These are phyloP conservation scores for Peronosclerospora sorghi DNA, from an alignment of 352 stramenopile genomes.

Conservation along the genomic window DNA sequence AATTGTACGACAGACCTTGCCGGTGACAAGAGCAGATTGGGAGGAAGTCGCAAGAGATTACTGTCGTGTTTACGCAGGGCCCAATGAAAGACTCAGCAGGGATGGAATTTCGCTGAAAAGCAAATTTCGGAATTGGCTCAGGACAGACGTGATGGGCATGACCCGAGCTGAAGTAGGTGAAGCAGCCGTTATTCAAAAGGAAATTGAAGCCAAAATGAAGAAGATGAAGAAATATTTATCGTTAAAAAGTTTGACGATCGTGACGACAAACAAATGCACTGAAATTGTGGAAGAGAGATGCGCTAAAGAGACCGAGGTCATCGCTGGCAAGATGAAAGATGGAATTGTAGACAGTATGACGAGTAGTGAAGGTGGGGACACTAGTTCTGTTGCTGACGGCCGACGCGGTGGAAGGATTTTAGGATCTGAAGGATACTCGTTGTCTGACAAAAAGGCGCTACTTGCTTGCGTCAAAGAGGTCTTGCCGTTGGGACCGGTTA, in stretches of 20 bases:
- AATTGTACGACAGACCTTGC: constrained; percentile 9
- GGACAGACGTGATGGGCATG: constrained; percentile 4
- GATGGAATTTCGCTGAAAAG: constrained; percentile 21
- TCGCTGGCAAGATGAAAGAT: neutral
- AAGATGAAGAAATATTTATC: neutral
- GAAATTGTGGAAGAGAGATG: constrained; percentile 1
- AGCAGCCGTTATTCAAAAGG: constrained; percentile 7
- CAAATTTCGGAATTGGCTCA: constrained; percentile 22
- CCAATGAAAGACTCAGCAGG: constrained; percentile 8
- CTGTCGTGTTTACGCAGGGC: constrained; percentile 12
- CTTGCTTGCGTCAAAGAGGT: constrained; percentile 17
- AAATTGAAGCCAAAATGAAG: constrained; percentile 13
- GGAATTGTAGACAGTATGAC: neutral
- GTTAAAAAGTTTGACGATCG: neutral
- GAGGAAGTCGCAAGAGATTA: constrained; percentile 18
- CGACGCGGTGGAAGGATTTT: constrained; percentile 14
- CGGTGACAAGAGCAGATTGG: constrained; percentile 12
- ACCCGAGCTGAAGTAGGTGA: constrained; percentile 9
- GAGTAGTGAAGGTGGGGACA: constrained; percentile 6
- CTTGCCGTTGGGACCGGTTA: constrained; percentile 12
- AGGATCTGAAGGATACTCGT: constrained; percentile 25
- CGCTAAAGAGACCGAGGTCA: neutral
- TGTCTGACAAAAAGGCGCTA: constrained; percentile 13
- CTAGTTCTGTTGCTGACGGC: neutral
- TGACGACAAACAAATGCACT: neutral